Base-by-base conservation (phyloP, 352 stramenopile species). In the Phytophthora megakarya region DNA sequence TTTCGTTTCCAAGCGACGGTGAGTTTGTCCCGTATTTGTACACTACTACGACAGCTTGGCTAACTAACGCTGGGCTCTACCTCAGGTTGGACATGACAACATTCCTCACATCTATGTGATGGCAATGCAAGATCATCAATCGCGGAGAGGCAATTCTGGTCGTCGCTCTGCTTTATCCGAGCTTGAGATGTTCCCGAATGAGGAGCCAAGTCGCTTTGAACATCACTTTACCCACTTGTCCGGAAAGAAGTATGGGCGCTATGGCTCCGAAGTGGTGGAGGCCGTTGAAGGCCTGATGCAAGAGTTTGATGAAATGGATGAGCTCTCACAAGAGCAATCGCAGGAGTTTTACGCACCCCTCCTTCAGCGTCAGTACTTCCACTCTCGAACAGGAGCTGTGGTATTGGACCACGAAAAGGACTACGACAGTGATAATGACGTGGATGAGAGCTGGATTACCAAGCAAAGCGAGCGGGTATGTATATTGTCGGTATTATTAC, bases 371-470 rank as follows among this genome's bases (percentile, higher is more conserved):
- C 88, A 95, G 64, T 96, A 96, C 66, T 96, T 95, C 59, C 88
- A 96, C 68, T 94, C 88, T 21, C 80, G 86, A 61, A 96, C 88
- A 43, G 83, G 83, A 23, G 83, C 82, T 18, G 86, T 94, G 11
- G 85, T 96, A 23, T 57, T 92, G 55, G 82, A 92, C 21, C 80
- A 92, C 65, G 84, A 93, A 65, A 92, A 90, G 53, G 72, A 89
- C 63, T 93, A 94, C 55, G 88, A 96, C 64, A 94, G 84, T 23
- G 88, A 96, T 46, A 86, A 96, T 47, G 88, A 96, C 55, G 84
- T 96, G 26, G 88, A 96, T 30, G 86, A 95, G 45, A 84, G 81
- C n/a, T 96, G 88, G 88, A 92, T 94, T 58, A 92, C 85, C 38
- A 84, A 93, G 53, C 86, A 93, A 61, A 93, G 84, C 53, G 88